A percentile compares a stretch with the other conserved stretches of the same genome.
Conservation (phyloP, 2,329 filamentous ascomycete genomes). For the Fusarium sororula region DNA sequence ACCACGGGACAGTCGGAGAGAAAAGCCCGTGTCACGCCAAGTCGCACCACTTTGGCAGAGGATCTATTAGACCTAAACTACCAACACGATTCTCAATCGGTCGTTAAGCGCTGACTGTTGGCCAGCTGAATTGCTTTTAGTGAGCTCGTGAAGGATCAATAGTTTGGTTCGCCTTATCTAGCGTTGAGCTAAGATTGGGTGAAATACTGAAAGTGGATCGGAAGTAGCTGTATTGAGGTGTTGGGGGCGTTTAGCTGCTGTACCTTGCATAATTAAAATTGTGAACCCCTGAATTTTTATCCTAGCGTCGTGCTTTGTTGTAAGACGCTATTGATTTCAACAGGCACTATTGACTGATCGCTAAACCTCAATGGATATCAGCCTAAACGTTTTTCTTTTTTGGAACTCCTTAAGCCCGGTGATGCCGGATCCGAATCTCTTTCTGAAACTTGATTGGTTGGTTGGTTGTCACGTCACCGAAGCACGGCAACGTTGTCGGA, state of each 20-base stretch:
- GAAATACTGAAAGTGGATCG: neutral
- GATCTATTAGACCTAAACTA: neutral
- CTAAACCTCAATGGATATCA: neutral
- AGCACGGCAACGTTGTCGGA: neutral
- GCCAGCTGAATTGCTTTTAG: neutral
- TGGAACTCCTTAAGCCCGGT: neutral
- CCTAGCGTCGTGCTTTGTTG: neutral
- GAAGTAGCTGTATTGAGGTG: neutral
- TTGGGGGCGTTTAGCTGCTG: neutral
- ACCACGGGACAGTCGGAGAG: no score
- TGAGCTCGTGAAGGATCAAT: neutral
- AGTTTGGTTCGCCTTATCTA: neutral
- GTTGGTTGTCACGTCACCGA: neutral
- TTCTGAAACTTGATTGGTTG: neutral
- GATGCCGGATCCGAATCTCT: fast-evolving
- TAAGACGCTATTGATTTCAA: neutral
- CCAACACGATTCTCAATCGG: neutral
- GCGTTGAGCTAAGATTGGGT: neutral
- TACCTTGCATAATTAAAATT: neutral
- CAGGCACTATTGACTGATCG: neutral
- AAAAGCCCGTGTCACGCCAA: neutral
- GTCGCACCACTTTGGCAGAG: neutral
- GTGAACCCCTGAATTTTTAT: neutral
- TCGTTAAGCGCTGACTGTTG: neutral
- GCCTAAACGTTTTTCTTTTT: neutral